phyloP scores from a whole-genome alignment of 2,329 filamentous ascomycete species.

The Colletotrichum tropicicola region DNA sequence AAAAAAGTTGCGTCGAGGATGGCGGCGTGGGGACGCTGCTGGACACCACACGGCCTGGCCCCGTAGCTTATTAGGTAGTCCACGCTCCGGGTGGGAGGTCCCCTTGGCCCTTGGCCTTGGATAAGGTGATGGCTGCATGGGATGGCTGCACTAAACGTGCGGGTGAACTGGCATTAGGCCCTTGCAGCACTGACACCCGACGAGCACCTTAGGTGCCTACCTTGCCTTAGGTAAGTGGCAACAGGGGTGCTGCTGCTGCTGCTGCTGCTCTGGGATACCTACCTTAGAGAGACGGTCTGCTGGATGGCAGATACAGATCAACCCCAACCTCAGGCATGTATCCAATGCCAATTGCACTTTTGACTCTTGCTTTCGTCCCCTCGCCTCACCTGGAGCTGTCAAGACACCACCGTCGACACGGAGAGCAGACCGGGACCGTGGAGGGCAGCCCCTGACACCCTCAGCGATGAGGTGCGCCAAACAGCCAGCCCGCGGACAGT shows the following conservation, averaged over 20 bases:
- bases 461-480: slow-evolving; percentile 6
- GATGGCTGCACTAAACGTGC: neutral
- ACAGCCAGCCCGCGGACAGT: slow-evolving; percentile 12
- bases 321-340: too few relatives aligned
- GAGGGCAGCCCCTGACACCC: neutral
- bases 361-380: too few relatives aligned
- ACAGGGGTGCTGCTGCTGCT: too few relatives aligned
- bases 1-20: slow-evolving; percentile 8
- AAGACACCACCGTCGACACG: neutral
- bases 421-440: neutral
- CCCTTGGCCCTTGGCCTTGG: too few relatives aligned
- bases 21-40: neutral
- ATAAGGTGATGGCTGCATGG: slow-evolving; percentile 6
- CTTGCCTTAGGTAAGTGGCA: neutral
- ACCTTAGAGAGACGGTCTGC: too few relatives aligned
- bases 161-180: slow-evolving; percentile 17
- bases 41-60: neutral
- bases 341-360: too few relatives aligned
- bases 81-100: too few relatives aligned
- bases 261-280: neutral
- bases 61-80: neutral
- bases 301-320: too few relatives aligned
- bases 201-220: neutral
- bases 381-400: neutral
- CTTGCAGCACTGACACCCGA: slow-evolving; percentile 20